phyloP scores from a whole-genome alignment of 352 stramenopile genomes.

The Globisporangium mamillatum region DNA sequence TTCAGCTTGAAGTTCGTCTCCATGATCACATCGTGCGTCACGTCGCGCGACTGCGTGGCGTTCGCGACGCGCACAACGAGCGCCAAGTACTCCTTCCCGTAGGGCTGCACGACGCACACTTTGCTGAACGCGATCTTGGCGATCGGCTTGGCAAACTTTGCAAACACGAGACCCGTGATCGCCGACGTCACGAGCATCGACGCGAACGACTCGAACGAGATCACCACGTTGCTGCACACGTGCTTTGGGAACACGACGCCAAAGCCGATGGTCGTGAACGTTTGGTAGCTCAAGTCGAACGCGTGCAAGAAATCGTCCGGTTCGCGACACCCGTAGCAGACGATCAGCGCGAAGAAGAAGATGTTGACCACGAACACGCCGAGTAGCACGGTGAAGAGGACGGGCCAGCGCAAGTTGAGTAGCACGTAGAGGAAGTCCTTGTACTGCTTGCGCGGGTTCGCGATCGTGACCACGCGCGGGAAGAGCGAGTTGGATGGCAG shows the following conservation, averaged over 20 bases:
- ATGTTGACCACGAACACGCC: conserved; percentile 62
- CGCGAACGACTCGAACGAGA: conserved; percentile 72
- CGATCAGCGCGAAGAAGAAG: conserved; percentile 51
- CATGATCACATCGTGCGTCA: conserved; percentile 84
- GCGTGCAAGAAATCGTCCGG: conserved; percentile 51
- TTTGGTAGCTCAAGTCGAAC: conserved; percentile 81
- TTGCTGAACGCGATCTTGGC: conserved; percentile 81
- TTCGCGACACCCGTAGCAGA: conserved; percentile 50
- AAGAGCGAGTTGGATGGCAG: conserved; percentile 74
- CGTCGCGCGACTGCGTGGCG: conserved; percentile 72
- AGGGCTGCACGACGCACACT: conserved; percentile 73
- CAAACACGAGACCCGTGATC: conserved; percentile 79
- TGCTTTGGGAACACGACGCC: conserved; percentile 65
- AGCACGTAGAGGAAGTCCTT: conserved; percentile 85
- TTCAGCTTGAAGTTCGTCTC: conserved; percentile 78
- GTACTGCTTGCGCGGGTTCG: conserved; percentile 67
- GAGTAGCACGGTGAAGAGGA: conserved; percentile 61
- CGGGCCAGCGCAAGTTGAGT: conserved; percentile 79
- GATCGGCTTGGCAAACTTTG: conserved; percentile 79
- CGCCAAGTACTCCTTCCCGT: conserved; percentile 65
- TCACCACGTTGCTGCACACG: conserved; percentile 68
- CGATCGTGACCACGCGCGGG: conserved; percentile 47
- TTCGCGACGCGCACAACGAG: conserved; percentile 81
- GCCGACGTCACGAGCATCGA: conserved; percentile 82
- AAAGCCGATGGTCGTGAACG: conserved; percentile 85